Evolutionary conservation across 2,329 filamentous ascomycete genomes (phyloP), one percentile per base, ranked within the genome.

Genomic region (Elsinoe arachidis): DNA sequence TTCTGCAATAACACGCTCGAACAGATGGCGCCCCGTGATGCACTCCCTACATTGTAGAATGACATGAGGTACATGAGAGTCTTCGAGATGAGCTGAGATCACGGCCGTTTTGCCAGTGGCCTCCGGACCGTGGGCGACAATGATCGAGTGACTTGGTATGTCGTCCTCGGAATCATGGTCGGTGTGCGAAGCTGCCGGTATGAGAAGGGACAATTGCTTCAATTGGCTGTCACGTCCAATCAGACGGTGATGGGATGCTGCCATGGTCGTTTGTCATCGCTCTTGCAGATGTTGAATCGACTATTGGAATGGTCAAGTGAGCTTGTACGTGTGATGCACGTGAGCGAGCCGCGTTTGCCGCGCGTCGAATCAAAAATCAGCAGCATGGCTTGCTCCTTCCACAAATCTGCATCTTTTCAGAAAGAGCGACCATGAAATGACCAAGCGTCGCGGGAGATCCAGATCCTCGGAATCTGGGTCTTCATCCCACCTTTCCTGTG

Each of bases 51-150:
- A 87, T 63, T 82, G 83, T 60, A 92, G 73, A 30, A 87, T 74
- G 37, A 84, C 80, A 64, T 85, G 80, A 21, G 73, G 73, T 14
- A 85, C 66, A 6, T 63, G 63, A 10, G 80, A 73, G 1, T 68
- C 66, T 26, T 78, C 68, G 2, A 95, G 78, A 14, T 90, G 78
- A 2, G 79, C 77, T 58, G 78, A 76, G 2, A 86, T 77, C 53
- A 96, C 79, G 49, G 82, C 81, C 33, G 84, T 88, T 74, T 97
- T 97, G 39, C 90, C 92, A 0, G 91, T 95, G 1, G 90, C 86
- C 66, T 91, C 85, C 30, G 90, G 82, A 53, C 93, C 93, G 70
- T 97, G 85, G 51, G 95, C 72, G 19, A 96, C 83, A 10, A 96
- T 70, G 60, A 88, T 87, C 10, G 83, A 77, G 58, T 87, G 87